A percentile compares a stretch with the other conserved stretches of the same genome.
Conservation (phyloP, 2,329 filamentous ascomycete species). For the Exophiala dermatitidis region DNA sequence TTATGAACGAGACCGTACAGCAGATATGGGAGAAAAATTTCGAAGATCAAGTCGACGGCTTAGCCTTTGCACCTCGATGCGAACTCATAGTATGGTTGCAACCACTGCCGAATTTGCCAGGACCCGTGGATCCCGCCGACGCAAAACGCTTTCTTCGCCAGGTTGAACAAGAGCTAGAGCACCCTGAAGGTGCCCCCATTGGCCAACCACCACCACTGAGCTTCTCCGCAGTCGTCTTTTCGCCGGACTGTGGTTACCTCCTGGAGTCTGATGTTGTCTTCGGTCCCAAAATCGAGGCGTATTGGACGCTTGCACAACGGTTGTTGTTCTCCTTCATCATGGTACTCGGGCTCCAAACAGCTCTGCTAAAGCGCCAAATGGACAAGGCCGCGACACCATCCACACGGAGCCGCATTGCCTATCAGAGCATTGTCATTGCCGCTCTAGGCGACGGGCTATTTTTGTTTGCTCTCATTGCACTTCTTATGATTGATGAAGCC, state of each 20-base stretch:
- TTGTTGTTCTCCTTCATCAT: slow-evolving; percentile 48
- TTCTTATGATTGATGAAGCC: slow-evolving; percentile 50
- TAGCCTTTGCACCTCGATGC: slow-evolving; percentile 61
- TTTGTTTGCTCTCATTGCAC: slow-evolving; percentile 46
- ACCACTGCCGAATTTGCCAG: slow-evolving; percentile 37
- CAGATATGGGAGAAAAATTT: slow-evolving; percentile 45
- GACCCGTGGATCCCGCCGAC: slow-evolving; percentile 23
- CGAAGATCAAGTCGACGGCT: slow-evolving; percentile 47
- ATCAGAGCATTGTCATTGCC: slow-evolving; percentile 57
- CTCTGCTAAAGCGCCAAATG: slow-evolving; percentile 54
- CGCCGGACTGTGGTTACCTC: slow-evolving; percentile 60
- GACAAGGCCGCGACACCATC: slow-evolving; percentile 59
- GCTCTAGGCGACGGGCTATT: slow-evolving; percentile 56
- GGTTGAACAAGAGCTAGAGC: slow-evolving; percentile 54
- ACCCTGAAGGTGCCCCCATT: slow-evolving; percentile 51
- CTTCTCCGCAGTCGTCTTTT: slow-evolving; percentile 57
- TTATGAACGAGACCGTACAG: slow-evolving; percentile 68
- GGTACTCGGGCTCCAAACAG: slow-evolving; percentile 47
- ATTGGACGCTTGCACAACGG: slow-evolving; percentile 35
- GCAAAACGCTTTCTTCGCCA: slow-evolving; percentile 38
- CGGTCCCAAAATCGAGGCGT: slow-evolving; percentile 53
- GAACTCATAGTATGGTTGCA: slow-evolving; percentile 86
- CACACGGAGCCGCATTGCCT: slow-evolving; percentile 56
- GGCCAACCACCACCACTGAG: slow-evolving; percentile 46
- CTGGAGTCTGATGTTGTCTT: slow-evolving; percentile 48